Evolutionary conservation across 495 filamentous ascomycete genomes (phyloP).

Genomic region (Daldinia concentrica): DNA sequence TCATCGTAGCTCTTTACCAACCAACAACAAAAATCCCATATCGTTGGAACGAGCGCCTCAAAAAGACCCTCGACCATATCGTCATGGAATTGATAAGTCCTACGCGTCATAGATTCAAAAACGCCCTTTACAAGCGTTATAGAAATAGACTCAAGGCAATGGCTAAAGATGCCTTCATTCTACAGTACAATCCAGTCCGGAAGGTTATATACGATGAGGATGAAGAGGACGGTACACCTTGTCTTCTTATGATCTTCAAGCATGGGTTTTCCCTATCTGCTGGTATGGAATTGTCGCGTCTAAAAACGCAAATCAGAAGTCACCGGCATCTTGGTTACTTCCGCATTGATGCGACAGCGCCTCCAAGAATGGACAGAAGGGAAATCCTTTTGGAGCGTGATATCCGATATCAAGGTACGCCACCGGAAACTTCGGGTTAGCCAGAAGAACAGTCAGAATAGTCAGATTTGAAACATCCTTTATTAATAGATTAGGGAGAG

Average conservation of each 20-base stretch:
- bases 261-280: background rate
- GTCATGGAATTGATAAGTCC: background rate
- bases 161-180: background rate
- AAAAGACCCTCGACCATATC: background rate
- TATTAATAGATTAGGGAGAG: background rate
- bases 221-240: background rate
- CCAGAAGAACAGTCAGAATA: background rate
- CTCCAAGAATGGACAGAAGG: background rate
- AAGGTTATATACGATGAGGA: background rate
- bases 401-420: background rate
- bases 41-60: background rate
- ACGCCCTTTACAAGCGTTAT: background rate
- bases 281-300: background rate
- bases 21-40: background rate
- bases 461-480: background rate
- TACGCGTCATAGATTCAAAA: background rate
- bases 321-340: background rate
- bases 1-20: background rate
- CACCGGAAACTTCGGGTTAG: background rate
- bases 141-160: background rate
- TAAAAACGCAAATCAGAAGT: background rate
- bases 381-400: background rate
- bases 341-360: background rate
- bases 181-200: background rate
- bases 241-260: slow-evolving; percentile 2